Conservation (phyloP, 2,329 filamentous ascomycete species). For the Helminthosporium solani region DNA sequence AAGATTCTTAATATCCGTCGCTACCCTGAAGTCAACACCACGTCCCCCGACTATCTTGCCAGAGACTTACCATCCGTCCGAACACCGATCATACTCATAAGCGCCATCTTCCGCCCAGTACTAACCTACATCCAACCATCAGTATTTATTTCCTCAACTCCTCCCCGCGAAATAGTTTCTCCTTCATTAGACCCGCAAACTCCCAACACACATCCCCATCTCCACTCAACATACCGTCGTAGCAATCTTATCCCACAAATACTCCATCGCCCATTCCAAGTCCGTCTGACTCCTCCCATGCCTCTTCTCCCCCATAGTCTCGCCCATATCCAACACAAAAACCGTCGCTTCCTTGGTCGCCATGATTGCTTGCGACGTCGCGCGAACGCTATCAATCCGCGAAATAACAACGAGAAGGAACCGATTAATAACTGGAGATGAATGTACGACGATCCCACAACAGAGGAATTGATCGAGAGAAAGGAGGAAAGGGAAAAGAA, state of each 20-base stretch:
- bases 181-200: neutral
- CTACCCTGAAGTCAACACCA: neutral
- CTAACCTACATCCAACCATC: conserved; percentile 48
- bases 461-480: neutral
- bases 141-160: neutral
- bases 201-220: neutral
- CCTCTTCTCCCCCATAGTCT: conserved; percentile 74
- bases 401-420: neutral
- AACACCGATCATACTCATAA: conserved; percentile 77
- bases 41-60: neutral
- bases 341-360: conserved; percentile 90
- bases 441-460: neutral
- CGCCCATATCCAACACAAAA: conserved; percentile 86
- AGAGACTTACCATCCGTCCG: conserved; percentile 64
- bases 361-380: conserved; percentile 55
- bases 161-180: neutral
- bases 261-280: conserved; percentile 85
- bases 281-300: conserved; percentile 74
- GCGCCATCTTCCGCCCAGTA: conserved; percentile 72
- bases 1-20: conserved; percentile 40
- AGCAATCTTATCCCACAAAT: conserved; percentile 92
- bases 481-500: neutral
- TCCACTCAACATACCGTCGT: conserved; percentile 59
- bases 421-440: neutral
- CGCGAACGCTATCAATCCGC: neutral